Conservation (phyloP, 2,329 filamentous ascomycete species). For the Metarhizium humberi region DNA sequence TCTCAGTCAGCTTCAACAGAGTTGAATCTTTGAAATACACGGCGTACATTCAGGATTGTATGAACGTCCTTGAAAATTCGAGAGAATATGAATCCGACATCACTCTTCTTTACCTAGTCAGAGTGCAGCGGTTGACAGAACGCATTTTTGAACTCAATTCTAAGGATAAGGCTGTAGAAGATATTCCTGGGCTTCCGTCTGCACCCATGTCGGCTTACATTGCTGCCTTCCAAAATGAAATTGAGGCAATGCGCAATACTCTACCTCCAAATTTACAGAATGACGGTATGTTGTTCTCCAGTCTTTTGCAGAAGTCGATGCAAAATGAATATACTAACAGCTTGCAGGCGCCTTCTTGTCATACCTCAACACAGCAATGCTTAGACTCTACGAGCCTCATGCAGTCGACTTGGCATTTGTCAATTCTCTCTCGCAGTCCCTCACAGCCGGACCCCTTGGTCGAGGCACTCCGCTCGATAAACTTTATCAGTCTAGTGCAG, state of each 20-base stretch:
- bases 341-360: conserved; percentile 2
- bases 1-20: conserved; percentile 32
- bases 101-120: conserved; percentile 35
- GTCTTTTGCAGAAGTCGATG: background rate
- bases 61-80: conserved; percentile 32
- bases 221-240: conserved; percentile 34
- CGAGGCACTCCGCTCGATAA: conserved; percentile 35
- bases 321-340: background rate
- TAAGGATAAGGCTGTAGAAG: conserved; percentile 24
- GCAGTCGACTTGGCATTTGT: conserved; percentile 30
- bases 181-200: conserved; percentile 23
- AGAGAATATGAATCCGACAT: conserved; percentile 37
- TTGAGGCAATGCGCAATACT: conserved; percentile 29
- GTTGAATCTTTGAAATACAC: conserved; percentile 42
- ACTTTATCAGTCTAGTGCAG: conserved; percentile 38
- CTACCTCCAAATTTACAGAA: conserved; percentile 25
- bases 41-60: conserved; percentile 40
- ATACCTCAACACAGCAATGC: conserved; percentile 29
- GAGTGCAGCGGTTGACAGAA: conserved; percentile 40
- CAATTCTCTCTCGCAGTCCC: conserved; percentile 31
- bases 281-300: conserved; percentile 24
- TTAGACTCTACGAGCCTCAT: conserved; percentile 40
- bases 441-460: conserved; percentile 26
- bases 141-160: conserved; percentile 34
- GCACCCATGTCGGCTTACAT: conserved; percentile 36